Base-by-base conservation (phyloP, 2,329 filamentous ascomycete genomes). In the Monosporascus sp. region DNA sequence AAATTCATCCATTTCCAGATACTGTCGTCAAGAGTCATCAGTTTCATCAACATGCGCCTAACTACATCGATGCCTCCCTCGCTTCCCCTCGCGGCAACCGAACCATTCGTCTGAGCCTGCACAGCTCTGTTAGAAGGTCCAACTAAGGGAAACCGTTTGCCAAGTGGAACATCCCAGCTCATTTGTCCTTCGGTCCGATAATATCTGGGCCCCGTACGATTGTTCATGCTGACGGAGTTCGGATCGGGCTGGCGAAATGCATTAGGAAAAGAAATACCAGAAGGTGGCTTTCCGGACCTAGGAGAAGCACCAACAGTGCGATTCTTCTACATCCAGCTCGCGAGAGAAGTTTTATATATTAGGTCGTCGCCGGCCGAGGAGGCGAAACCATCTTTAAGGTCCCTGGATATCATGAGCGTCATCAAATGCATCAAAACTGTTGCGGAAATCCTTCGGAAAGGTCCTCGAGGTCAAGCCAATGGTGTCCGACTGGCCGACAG, bases 301-400 rank as follows among this genome's bases (percentile, higher is more conserved):
- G 59, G 52, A 58, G 50, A 49, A 46, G 54, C 56, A 51, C 56
- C 59, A 54, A 57, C 50, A 50, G 50, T 53, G 55, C 56, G 60
- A 57, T 56, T 57, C 54, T 55, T 55, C 60, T 51, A 57, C 57
- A 51, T 62, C 57, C 57, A 61, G 58, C 65, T 66, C 62, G 64
- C 62, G 64, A 65, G 61, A 65, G 62, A 64, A 62, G 53, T 60
- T 61, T 63, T 67, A 66, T 67, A 66, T 67, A 65, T 61, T 62
- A 65, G 62, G 64, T 65, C 65, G 63, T 67, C 59, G 62, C 61
- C 65, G 61, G 60, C 62, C 62, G 56, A 54, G 52, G 56, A 61
- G 55, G 53, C 56, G 55, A 31, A 61, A 60, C 61, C 64, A 57
- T 62, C 58, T 66, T 61, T 61, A 60, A 55, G 57, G 57, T 60